Base-by-base conservation (phyloP, 169 alveolate genomes). In the Ichthyophthirius multifiliis region DNA sequence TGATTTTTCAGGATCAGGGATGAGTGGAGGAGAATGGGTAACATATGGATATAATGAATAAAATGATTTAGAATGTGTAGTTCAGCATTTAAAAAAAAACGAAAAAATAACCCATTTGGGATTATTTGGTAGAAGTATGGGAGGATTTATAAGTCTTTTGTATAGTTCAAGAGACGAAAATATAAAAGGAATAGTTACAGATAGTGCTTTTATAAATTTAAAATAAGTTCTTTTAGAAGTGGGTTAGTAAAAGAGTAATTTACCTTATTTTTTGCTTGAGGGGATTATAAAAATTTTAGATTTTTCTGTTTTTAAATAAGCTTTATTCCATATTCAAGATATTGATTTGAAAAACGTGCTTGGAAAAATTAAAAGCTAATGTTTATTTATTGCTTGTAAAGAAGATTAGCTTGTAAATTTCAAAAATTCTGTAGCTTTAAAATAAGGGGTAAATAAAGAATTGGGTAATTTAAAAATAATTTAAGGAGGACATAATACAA, bases 1-100 rank as follows among this genome's bases (percentile, higher is more conserved):
- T 9, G 90, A 84, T 74, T 84, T 84, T 65, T 79, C 84, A 18
- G 90, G 90, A 27, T 63, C 84, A 39, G 90, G 90, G 0, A 32
- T 78, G 41, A 76, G 85, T 1, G 90, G 79, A 65, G 90, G 86
- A 2, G 84, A 84, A 63, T 84, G 46, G 16, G 78, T 84, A 16
- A 74, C 90, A 20, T 74, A 78, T 41, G 90, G 90, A 18, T 84
- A 55, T 47, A 81, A 74, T 30, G 86, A 84, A 47, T 10, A 55
- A 27, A 55, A 55, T 55, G 71, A 55, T 55, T 23, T 55, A 55
- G 71, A 34, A 27, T 34, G 31, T 27, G 31, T 55, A 4, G 39
- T 55, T 9, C 23, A 55, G 13, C 31, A 55, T 6, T 55, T 55
- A 55, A 55, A 39, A 55, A 39, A 55, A 12, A 10, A 55, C 16